Evolutionary conservation across 2,329 filamentous ascomycete genomes (phyloP).

Genomic region (Lecanicillium sp.): DNA sequence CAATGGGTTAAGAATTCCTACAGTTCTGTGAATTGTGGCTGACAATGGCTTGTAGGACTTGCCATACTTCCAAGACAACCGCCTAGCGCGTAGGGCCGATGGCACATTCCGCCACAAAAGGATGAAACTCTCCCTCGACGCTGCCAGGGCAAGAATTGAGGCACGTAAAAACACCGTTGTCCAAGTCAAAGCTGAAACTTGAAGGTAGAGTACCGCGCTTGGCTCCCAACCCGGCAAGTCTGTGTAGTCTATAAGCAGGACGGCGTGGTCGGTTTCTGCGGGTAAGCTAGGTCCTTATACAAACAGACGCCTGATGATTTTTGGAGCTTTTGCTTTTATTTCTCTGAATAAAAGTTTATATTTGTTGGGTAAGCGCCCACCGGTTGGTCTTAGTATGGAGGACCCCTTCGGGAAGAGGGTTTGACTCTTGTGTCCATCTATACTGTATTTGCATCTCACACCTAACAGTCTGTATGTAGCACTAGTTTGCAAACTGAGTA

Average conservation of each 20-base stretch:
- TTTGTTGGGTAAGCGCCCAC: no score
- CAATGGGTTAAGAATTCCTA: neutral
- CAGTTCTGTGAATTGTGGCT: neutral
- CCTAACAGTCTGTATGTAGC: no score
- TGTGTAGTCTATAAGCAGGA: neutral
- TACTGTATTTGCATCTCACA: no score
- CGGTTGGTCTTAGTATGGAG: no score
- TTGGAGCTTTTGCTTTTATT: no score
- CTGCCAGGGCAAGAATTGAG: conserved; percentile 4
- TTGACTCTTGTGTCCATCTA: no score
- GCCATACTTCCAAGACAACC: conserved; percentile 1
- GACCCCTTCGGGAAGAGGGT: no score
- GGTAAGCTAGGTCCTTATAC: neutral
- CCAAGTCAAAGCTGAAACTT: neutral
- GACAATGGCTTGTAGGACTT: neutral
- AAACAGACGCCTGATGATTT: no score
- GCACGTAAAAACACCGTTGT: neutral
- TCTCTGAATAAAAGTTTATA: no score
- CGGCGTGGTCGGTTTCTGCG: neutral
- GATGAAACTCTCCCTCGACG: conserved; percentile 5
- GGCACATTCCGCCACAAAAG: conserved; percentile 2
- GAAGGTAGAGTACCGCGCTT: no score
- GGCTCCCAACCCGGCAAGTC: neutral
- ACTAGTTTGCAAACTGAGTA: no score
- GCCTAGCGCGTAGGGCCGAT: neutral